phyloP scores from a whole-genome alignment of 805 yeast species.

The Ogataea populi-albae region DNA sequence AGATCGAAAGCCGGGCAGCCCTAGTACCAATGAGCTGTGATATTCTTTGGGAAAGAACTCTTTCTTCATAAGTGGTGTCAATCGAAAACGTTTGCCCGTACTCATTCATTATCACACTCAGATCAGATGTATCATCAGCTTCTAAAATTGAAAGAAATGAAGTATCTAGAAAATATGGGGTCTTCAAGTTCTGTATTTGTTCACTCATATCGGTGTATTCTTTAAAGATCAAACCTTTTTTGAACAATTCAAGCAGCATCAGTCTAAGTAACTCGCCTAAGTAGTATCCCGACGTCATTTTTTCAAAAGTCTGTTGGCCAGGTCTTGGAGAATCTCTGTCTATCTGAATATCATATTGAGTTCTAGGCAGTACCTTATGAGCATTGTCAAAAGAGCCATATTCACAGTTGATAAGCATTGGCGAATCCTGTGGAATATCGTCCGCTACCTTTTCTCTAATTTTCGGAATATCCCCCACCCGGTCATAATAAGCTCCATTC shows the following conservation, averaged over 20 bases:
- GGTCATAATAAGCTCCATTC: conserved; percentile 95
- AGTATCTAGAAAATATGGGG: conserved; percentile 80
- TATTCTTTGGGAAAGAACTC: conserved; percentile 75
- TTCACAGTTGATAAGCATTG: conserved; percentile 98
- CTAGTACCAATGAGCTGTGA: conserved; percentile 91
- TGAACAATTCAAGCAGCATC: conserved; percentile 69
- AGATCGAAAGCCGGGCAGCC: conserved; percentile 89
- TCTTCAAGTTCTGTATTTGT: conserved; percentile 60
- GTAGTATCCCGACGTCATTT: conserved; percentile 97
- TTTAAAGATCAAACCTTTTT: conserved; percentile 64
- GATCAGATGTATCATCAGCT: conserved; percentile 84
- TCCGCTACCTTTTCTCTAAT: conserved; percentile 66
- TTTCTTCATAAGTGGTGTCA: conserved; percentile 72
- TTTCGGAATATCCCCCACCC: conserved; percentile 73
- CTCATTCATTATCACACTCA: conserved; percentile 69
- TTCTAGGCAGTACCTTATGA: conserved; percentile 83
- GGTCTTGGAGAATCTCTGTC: conserved; percentile 95
- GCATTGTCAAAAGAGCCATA: conserved; percentile 98
- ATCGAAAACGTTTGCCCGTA: conserved; percentile 60
- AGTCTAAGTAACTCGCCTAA: conserved; percentile 90
- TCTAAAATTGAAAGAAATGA: conserved; percentile 85
- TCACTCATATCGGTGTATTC: conserved; percentile 43
- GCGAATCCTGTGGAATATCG: conserved; percentile 64
- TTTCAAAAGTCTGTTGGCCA: conserved; percentile 94
- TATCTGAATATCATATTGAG: conserved; percentile 76